Percentiles rank a stretch among this genome's conserved stretches.
phyloP scores from a whole-genome alignment of 2,329 filamentous ascomycete species.

The Calonectria pauciramosa region DNA sequence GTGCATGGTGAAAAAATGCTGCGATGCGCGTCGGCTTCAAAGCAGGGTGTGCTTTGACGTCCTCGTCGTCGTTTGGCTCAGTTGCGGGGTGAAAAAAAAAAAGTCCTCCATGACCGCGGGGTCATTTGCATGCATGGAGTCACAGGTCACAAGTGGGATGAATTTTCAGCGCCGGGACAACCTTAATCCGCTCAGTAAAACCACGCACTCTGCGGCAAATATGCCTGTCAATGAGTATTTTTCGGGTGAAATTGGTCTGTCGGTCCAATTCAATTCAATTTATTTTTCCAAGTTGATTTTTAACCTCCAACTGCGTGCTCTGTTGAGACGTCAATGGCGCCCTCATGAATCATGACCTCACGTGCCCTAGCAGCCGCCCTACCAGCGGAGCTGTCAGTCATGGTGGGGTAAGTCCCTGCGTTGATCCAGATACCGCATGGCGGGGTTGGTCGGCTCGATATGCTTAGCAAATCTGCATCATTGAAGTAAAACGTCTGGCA shows the following conservation, averaged over 20 bases:
- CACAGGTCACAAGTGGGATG: constrained; percentile 25
- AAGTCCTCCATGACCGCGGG: constrained; percentile 38
- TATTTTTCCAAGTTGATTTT: background rate
- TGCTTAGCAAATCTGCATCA: background rate
- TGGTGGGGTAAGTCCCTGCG: background rate
- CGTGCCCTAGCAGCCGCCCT: constrained; percentile 20
- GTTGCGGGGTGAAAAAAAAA: constrained; percentile 36
- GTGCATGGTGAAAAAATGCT: constrained; percentile 48
- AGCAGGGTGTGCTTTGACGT: constrained; percentile 45
- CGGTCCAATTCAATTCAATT: background rate
- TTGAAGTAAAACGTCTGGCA: background rate
- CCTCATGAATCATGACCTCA: constrained; percentile 16
- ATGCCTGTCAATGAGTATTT: background rate
- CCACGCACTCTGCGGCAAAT: background rate
- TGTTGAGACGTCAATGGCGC: background rate
- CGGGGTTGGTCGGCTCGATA: background rate
- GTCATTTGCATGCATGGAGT: constrained; percentile 32
- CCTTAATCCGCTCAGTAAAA: constrained; percentile 34
- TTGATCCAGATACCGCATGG: background rate
- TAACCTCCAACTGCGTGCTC: background rate
- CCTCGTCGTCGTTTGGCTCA: constrained; percentile 32
- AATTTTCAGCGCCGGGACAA: constrained; percentile 34
- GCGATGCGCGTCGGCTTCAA: constrained; percentile 39
- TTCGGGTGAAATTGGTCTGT: background rate
- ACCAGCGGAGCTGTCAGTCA: background rate